Percentiles rank a stretch among this genome's conserved stretches.
These are phyloP conservation scores for Phaeoacremonium minimum DNA, from an alignment of 2,329 filamentous ascomycete genomes.

Conservation along the genomic window DNA sequence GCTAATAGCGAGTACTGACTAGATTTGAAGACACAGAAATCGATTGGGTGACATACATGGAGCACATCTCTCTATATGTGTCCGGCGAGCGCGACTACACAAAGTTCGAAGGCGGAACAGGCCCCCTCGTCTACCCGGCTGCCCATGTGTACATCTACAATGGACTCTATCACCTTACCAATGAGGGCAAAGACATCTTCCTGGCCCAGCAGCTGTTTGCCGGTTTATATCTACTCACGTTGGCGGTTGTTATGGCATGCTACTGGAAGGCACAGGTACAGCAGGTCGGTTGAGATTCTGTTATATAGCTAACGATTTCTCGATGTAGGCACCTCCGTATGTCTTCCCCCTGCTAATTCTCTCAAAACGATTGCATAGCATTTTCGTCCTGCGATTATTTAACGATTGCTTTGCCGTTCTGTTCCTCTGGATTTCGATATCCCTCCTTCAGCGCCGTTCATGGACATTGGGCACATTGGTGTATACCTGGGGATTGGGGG, in stretches of 20 bases:
- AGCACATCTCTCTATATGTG: constrained; percentile 77
- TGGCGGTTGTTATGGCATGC: constrained; percentile 75
- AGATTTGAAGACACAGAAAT: constrained; percentile 77
- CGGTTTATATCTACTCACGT: constrained; percentile 69
- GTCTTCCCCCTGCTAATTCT: constrained; percentile 80
- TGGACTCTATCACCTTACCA: constrained; percentile 71
- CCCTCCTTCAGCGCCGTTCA: constrained; percentile 66
- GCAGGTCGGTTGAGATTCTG: background rate
- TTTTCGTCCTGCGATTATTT: constrained; percentile 89
- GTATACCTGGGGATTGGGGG: constrained; percentile 77
- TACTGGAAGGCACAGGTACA: constrained; percentile 69
- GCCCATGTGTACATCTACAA: constrained; percentile 91
- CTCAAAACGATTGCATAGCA: constrained; percentile 89
- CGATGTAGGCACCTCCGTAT: constrained; percentile 70
- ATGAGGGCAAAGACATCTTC: constrained; percentile 69
- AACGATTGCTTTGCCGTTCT: constrained; percentile 90
- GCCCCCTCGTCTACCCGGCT: constrained; percentile 91
- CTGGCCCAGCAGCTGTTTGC: constrained; percentile 83
- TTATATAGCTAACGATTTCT: background rate
- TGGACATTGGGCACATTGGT: constrained; percentile 71
- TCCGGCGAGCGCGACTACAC: constrained; percentile 86
- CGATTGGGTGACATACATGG: constrained; percentile 96
- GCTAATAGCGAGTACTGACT: constrained; percentile 3
- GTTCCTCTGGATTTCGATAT: constrained; percentile 79
- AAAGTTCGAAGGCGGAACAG: constrained; percentile 80